Base-by-base conservation (phyloP, 345 rosid species). In the Isatis tinctoria region DNA sequence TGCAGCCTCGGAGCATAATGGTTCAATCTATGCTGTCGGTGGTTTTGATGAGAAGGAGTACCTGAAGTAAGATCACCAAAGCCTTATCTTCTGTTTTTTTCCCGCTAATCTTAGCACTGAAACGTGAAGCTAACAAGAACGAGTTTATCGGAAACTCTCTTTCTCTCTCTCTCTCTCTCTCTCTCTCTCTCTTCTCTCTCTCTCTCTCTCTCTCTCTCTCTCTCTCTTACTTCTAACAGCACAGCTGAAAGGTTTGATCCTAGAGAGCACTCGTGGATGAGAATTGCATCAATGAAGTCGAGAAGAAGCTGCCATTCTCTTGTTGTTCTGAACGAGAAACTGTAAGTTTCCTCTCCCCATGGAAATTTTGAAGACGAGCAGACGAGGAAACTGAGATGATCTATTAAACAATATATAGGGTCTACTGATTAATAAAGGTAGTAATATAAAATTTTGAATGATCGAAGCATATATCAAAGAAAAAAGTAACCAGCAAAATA, bases 161-260 rank as follows among this genome's bases (percentile, higher is more conserved):
- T 39, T 37, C 24, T 22, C 24, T 41, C 28, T 45, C 27, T 39
- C 43, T 56, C 62, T 60, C 43, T 37, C 24, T 22, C 24, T 41
- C 28, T 45, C 27, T 39, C 43, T 56, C 62, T 60, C 43, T 37
- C 24, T 22, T 28, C 24, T 41, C 28, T 45, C n/a, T n/a, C n/a
- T n/a, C n/a, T n/a, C n/a, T 41, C 28, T 45, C 10, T 53, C 53
- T 41, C 75, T 45, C 28, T 49, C 9, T 52, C 26, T 45, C 48
- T 40, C 75, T 44, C 35, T 49, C 10, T 49, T 36, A 66, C 48
- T n/a, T 30, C 28, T 47, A 35, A 70, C 84, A 90, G 97, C 32
- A 82, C 94, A 63, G 89, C 82, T 18, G 96, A 92, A 84, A 90
- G 96, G 82, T 87, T 80, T 78, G 97, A 92, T 75, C 88, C 87